Evolutionary conservation across 495 filamentous ascomycete genomes (phyloP).

Genomic region (Penicillium fimorum): DNA sequence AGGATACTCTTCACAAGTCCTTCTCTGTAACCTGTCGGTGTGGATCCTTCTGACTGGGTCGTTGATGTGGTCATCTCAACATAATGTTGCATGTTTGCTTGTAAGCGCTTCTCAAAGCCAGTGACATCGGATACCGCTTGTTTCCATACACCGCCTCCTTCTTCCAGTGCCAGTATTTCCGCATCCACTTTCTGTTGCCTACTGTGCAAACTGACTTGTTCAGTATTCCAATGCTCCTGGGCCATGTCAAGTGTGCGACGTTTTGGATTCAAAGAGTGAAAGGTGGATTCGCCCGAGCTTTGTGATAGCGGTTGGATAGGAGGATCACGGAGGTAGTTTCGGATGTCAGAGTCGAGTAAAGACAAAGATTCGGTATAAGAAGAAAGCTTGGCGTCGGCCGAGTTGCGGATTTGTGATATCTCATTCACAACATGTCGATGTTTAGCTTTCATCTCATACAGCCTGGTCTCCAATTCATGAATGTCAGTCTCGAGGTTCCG

Average conservation of each 20-base stretch:
- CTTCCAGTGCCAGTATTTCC: conserved; percentile 76
- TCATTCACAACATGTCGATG: conserved; percentile 59
- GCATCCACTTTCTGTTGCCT: conserved; percentile 59
- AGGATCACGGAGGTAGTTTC: conserved; percentile 39
- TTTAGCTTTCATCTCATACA: conserved; percentile 65
- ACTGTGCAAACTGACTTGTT: conserved; percentile 56
- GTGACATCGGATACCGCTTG: conserved; percentile 61
- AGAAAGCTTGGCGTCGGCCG: conserved; percentile 58
- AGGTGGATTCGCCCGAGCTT: conserved; percentile 27
- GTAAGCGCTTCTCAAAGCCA: conserved; percentile 66
- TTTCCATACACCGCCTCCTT: conserved; percentile 80
- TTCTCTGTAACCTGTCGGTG: conserved; percentile 18
- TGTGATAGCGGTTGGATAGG: conserved; percentile 46
- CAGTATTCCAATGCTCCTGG: conserved; percentile 69
- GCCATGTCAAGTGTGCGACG: conserved; percentile 77
- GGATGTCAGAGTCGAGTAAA: conserved; percentile 54
- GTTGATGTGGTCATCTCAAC: conserved; percentile 27
- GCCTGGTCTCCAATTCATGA: conserved; percentile 57
- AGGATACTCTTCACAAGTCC: conserved; percentile 39
- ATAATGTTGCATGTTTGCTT: conserved; percentile 51
- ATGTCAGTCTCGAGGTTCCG: conserved; percentile 59
- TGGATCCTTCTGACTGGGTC: conserved; percentile 12
- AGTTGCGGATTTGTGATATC: conserved; percentile 63
- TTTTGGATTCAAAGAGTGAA: conserved; percentile 59
- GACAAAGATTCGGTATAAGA: conserved; percentile 56